A percentile compares a stretch with the other conserved stretches of the same genome.
Conservation (phyloP, 495 filamentous ascomycete genomes). For the Penicillium samsonianum region DNA sequence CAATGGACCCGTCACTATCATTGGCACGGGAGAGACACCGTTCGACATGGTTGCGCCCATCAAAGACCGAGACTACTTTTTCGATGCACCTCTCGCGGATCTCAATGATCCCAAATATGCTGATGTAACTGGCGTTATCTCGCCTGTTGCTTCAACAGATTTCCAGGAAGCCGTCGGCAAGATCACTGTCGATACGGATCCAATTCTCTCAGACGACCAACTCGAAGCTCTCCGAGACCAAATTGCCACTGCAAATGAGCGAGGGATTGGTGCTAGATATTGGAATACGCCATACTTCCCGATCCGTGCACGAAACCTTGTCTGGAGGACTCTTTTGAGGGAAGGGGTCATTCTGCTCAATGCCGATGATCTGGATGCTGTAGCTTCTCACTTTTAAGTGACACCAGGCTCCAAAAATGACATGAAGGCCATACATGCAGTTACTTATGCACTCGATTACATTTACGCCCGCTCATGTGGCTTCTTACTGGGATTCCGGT, state of each 20-base stretch:
- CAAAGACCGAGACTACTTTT: slow-evolving; percentile 59
- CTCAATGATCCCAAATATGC: slow-evolving; percentile 43
- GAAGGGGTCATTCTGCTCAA: slow-evolving; percentile 75
- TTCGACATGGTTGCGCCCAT: slow-evolving; percentile 60
- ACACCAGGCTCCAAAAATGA: not conserved
- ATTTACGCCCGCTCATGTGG: not conserved
- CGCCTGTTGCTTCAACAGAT: slow-evolving; percentile 53
- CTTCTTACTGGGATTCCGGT: not conserved
- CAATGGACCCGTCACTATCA: slow-evolving; percentile 67
- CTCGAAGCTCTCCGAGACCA: slow-evolving; percentile 59
- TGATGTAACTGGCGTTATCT: slow-evolving; percentile 48
- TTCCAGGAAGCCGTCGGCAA: slow-evolving; percentile 46
- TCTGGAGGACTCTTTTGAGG: slow-evolving; percentile 67
- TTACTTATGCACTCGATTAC: not conserved
- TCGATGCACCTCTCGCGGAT: slow-evolving; percentile 56
- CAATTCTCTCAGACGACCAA: slow-evolving; percentile 50
- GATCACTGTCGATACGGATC: slow-evolving; percentile 32
- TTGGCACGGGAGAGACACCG: slow-evolving; percentile 77
- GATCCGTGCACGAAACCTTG: slow-evolving; percentile 60
- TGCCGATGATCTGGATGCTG: slow-evolving; percentile 71
- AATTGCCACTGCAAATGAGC: slow-evolving; percentile 59
- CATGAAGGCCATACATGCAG: not conserved
- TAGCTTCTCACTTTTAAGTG: slow-evolving; percentile 39
- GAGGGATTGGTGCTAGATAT: slow-evolving; percentile 68
- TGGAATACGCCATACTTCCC: slow-evolving; percentile 74